Percentiles rank a stretch among this genome's conserved stretches.
phyloP scores from a whole-genome alignment of 2,329 filamentous ascomycete genomes.

The Alternaria rosae region DNA sequence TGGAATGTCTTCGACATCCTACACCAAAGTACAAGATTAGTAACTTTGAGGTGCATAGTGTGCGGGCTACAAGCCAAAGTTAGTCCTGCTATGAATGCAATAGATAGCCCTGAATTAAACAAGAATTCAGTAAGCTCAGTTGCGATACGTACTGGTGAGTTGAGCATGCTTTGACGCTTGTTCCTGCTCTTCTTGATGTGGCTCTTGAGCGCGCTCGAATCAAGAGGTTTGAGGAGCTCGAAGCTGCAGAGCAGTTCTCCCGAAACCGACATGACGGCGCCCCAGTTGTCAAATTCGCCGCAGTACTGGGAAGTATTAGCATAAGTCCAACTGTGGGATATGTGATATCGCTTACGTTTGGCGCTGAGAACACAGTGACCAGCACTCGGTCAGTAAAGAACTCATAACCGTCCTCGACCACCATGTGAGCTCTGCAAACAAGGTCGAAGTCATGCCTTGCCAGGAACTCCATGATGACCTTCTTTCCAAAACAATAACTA shows the following conservation, averaged over 20 bases:
- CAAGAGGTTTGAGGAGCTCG: slow-evolving; percentile 92
- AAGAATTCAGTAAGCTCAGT: slow-evolving; percentile 20
- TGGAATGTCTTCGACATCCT: slow-evolving; percentile 28
- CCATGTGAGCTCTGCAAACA: slow-evolving; percentile 98
- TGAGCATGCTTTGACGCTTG: slow-evolving; percentile 92
- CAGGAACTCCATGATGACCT: slow-evolving; percentile 96
- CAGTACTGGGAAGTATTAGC: slow-evolving; percentile 73
- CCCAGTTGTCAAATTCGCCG: slow-evolving; percentile 99
- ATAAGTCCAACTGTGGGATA: slow-evolving; percentile 1
- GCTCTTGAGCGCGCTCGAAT: slow-evolving; percentile 94
- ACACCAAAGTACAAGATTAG: slow-evolving; percentile 44
- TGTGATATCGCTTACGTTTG: slow-evolving; percentile 76
- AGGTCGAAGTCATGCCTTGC: slow-evolving; percentile 95
- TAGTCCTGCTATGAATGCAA: slow-evolving; percentile 39
- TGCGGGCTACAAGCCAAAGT: slow-evolving; percentile 52
- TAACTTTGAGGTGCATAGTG: slow-evolving; percentile 61
- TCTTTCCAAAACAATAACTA: slow-evolving; percentile 98
- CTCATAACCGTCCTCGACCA: slow-evolving; percentile 98
- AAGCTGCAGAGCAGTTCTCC: slow-evolving; percentile 94
- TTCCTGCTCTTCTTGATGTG: slow-evolving; percentile 99
- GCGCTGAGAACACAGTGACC: slow-evolving; percentile 96
- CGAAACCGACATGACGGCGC: slow-evolving; percentile 97
- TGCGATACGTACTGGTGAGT: slow-evolving; percentile 82
- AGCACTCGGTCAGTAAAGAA: slow-evolving; percentile 96
- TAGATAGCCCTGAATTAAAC: slow-evolving; percentile 32